A percentile compares a stretch with the other conserved stretches of the same genome.
Evolutionary conservation across 352 stramenopile genomes (phyloP).

Genomic region (Globisporangium spinosum): DNA sequence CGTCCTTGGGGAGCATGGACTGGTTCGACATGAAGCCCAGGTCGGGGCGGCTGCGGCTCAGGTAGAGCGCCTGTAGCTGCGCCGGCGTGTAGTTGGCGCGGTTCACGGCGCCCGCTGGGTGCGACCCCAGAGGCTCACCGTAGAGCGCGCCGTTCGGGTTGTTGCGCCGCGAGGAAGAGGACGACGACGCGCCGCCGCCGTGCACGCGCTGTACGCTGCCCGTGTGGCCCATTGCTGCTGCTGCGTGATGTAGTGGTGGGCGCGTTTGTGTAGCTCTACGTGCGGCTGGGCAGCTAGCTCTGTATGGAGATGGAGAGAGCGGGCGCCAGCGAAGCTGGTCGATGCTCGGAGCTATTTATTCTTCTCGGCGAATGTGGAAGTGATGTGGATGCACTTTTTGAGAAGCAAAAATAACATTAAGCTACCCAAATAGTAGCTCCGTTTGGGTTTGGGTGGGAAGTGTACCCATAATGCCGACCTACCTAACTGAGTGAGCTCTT

Average conservation of each 20-base stretch:
- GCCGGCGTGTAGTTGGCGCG: slow-evolving; percentile 67
- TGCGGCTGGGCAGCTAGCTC: background rate
- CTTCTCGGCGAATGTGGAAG: background rate
- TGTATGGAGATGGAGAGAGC: background rate
- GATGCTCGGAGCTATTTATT: background rate
- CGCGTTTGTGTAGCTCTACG: background rate
- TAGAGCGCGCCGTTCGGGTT: slow-evolving; percentile 45
- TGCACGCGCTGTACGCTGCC: slow-evolving; percentile 55
- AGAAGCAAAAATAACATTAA: background rate
- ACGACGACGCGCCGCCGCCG: background rate
- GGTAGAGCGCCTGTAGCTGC: slow-evolving; percentile 81
- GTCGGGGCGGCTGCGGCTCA: slow-evolving; percentile 70
- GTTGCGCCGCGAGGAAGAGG: slow-evolving; percentile 17
- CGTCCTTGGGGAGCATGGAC: slow-evolving; percentile 34
- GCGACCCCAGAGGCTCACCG: slow-evolving; percentile 48
- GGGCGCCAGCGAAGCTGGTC: no score
- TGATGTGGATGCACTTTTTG: slow-evolving; percentile 2
- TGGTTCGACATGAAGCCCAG: slow-evolving; percentile 87
- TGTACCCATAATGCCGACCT: background rate
- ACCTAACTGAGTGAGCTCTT: background rate
- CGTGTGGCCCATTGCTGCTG: slow-evolving; percentile 58
- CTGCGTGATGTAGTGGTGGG: background rate
- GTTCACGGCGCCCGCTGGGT: slow-evolving; percentile 26
- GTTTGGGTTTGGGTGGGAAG: background rate
- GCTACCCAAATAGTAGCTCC: background rate